These are phyloP conservation scores for Fusarium azukiicola DNA, from an alignment of 2,329 filamentous ascomycete species.

Conservation along the genomic window DNA sequence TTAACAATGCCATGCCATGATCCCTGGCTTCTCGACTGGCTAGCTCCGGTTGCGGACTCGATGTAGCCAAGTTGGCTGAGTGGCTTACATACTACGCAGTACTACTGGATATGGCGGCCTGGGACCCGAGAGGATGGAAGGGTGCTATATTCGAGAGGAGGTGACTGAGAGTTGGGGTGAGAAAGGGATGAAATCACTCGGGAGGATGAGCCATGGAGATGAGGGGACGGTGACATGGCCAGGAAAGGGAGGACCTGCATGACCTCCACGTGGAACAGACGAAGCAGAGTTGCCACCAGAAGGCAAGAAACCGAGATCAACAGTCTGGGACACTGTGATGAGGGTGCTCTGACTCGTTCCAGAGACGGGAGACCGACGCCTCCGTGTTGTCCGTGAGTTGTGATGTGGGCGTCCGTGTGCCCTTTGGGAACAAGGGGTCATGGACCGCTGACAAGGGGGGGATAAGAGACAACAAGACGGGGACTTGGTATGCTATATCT, in stretches of 20 bases:
- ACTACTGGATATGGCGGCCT: constrained; percentile 12
- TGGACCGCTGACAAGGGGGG: constrained; percentile 31
- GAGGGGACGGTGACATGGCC: constrained; percentile 33
- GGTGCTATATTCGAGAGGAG: constrained; percentile 19
- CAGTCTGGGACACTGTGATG: constrained; percentile 38
- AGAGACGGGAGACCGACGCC: constrained; percentile 20
- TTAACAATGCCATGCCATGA: constrained; percentile 3
- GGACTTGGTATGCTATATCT: constrained; percentile 32
- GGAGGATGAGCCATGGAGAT: constrained; percentile 29
- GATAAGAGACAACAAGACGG: constrained; percentile 27
- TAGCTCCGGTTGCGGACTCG: constrained; percentile 6
- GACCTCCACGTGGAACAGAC: constrained; percentile 48
- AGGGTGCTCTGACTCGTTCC: constrained; percentile 9
- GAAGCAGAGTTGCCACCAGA: constrained; percentile 21
- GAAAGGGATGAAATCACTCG: constrained; percentile 31
- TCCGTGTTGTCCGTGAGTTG: constrained; percentile 16
- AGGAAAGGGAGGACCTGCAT: constrained; percentile 52
- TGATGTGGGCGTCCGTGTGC: constrained; percentile 42
- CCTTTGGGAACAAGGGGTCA: constrained; percentile 35
- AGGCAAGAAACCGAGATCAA: constrained; percentile 34
- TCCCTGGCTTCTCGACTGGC: constrained; percentile 18
- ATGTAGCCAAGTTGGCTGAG: constrained; percentile 16
- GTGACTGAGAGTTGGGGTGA: constrained; percentile 9
- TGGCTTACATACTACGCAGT: constrained; percentile 16
- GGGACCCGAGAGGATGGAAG: constrained; percentile 20